Base-by-base conservation (phyloP, 1,284 basidiomycete species). In the Cutaneotrichosporon sp. region DNA sequence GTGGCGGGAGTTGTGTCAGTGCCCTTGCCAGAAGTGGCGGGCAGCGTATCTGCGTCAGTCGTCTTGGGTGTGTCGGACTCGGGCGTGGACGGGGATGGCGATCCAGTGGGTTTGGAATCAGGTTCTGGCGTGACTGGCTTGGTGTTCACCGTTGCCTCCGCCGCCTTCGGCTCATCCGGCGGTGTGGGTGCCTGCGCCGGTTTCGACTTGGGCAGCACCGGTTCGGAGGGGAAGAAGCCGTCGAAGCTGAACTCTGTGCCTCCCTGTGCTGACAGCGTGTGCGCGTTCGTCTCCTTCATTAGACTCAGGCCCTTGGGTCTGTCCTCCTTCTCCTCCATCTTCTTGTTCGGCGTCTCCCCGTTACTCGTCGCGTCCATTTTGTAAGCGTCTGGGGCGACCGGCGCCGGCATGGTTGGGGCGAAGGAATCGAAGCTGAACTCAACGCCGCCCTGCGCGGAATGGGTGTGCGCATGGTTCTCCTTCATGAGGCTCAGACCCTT, bases 241-340 rank as follows among this genome's bases (percentile, higher is more conserved):
- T 61, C 60, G 38, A 61, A 53, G 60, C 55, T 61, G 22, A 61
- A 61, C 49, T 61, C 60, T 10, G 22, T 14, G 4, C 13, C 60
- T 13, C 60, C 60, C 32, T 61, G 60, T n/a, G 38, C 11, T 30
- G 38, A 42, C 18, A 14, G 21, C 30, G 38, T 30, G 26, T 61
- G 31, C 11, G 30, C 22, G 30, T 56, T 34, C 5, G 32, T 16
- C 6, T 51, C 61, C 30, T 57, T 56, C 55, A 56, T 62, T 22
- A 56, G 49, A 13, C 49, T 57, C n/a, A 31, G 46, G 26, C 21
- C n/a, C 16, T 61, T 49, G 42, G 42, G 42, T 8, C 47, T 14
- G 56, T 82, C 83, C 46, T 83, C 82, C 73, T 91, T 83, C 70
- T 91, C 88, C 80, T 94, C 96, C 70, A 87, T 89, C 69, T 94